These are phyloP conservation scores for Fusarium hostae DNA, from an alignment of 2,329 filamentous ascomycete species.

Conservation along the genomic window DNA sequence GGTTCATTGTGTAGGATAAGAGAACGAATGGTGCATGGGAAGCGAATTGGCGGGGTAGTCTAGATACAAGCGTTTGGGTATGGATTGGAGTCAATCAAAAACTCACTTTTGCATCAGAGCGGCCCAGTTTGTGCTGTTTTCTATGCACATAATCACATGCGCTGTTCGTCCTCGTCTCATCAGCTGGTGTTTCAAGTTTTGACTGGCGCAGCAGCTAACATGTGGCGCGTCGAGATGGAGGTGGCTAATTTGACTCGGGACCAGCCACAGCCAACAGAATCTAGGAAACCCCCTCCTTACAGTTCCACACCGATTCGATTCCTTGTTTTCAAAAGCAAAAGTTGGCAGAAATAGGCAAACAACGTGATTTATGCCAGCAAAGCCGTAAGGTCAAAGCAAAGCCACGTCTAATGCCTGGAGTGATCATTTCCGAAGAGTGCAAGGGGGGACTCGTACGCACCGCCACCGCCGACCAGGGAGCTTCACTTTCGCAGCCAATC, in stretches of 20 bases:
- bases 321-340: constrained; percentile 37
- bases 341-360: constrained; percentile 36
- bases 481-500: constrained; percentile 12
- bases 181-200: constrained; percentile 31
- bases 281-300: constrained; percentile 16
- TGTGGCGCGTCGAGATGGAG: constrained; percentile 28
- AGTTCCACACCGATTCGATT: constrained; percentile 29
- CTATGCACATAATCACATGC: constrained; percentile 8
- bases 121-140: background rate
- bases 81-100: constrained; percentile 8
- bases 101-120: background rate
- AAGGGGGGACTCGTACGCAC: constrained; percentile 31
- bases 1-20: constrained; percentile 13
- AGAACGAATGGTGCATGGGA: constrained; percentile 6
- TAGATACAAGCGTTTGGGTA: constrained; percentile 29
- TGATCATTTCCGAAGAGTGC: constrained; percentile 38
- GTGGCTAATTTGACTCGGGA: constrained; percentile 21
- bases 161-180: background rate
- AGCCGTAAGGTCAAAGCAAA: constrained; percentile 2
- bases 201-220: constrained; percentile 15
- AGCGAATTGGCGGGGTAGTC: constrained; percentile 1
- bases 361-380: constrained; percentile 24
- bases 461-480: constrained; percentile 21
- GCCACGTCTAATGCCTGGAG: constrained; percentile 22
- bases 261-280: constrained; percentile 34